phyloP scores from a whole-genome alignment of 2,329 filamentous ascomycete species.

The Trichoderma koningiopsis region DNA sequence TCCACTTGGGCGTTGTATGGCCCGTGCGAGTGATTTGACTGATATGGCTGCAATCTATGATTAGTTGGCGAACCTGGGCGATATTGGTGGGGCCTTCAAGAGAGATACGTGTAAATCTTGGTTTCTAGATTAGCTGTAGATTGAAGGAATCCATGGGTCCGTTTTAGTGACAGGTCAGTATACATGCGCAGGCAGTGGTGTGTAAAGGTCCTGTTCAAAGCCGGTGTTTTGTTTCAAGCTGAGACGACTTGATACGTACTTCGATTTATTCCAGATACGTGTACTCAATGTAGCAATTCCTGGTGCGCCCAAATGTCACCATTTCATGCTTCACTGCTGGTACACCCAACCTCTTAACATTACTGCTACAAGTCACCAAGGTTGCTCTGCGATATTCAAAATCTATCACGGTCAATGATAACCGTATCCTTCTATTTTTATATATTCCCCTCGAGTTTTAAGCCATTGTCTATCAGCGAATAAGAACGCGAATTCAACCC shows the following conservation, averaged over 20 bases:
- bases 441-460: neutral
- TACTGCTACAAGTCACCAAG: neutral
- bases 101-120: neutral
- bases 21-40: neutral
- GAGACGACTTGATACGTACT: neutral
- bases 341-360: neutral
- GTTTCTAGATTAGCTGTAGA: neutral
- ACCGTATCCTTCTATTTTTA: neutral
- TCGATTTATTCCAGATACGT: too few relatives aligned
- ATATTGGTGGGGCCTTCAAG: neutral
- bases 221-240: neutral
- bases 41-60: neutral
- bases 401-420: neutral
- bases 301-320: neutral
- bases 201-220: neutral
- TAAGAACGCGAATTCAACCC: neutral
- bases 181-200: neutral
- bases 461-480: conserved; percentile 3
- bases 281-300: neutral
- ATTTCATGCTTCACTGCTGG: neutral
- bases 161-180: neutral
- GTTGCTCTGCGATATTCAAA: neutral
- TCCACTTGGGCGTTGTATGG: neutral
- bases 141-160: neutral
- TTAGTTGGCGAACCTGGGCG: neutral